phyloP scores from a whole-genome alignment of 108 stramenopile species.

The Aureococcus anophagefferens region DNA sequence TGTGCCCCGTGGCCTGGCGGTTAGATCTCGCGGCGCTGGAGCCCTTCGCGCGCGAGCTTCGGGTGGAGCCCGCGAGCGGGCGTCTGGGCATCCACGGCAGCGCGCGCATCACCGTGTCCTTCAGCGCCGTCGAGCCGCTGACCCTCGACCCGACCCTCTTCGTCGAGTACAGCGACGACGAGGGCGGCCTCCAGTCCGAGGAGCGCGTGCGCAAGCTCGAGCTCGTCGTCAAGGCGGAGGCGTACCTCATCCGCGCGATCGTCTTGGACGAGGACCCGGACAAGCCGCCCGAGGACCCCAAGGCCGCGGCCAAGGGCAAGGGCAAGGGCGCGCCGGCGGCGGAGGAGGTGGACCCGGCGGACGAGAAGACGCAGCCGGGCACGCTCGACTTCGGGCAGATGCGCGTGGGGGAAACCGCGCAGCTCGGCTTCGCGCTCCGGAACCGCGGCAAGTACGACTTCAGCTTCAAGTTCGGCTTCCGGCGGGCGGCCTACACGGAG shows the following conservation, averaged over 20 bases:
- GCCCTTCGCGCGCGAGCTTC: slow-evolving; percentile 11
- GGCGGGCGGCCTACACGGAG: slow-evolving; percentile 12
- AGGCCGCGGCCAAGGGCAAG: no score
- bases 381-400: slow-evolving; percentile 36
- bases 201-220: neutral
- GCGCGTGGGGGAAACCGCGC: slow-evolving; percentile 34
- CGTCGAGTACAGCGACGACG: slow-evolving; percentile 36
- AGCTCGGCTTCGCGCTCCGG: slow-evolving; percentile 26
- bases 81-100: slow-evolving; percentile 21
- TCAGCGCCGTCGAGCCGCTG: slow-evolving; percentile 27
- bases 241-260: slow-evolving; percentile 42
- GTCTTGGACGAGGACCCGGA: slow-evolving; percentile 26
- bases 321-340: neutral
- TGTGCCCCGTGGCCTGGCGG: slow-evolving; percentile 31
- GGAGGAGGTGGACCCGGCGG: neutral
- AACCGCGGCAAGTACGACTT: slow-evolving; percentile 50
- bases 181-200: slow-evolving; percentile 27
- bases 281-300: neutral
- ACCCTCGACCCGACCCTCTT: slow-evolving; percentile 20
- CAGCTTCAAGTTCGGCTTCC: slow-evolving; percentile 25
- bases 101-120: slow-evolving; percentile 22
- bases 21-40: slow-evolving; percentile 24
- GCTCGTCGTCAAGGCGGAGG: slow-evolving; percentile 34
- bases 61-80: slow-evolving; percentile 26
- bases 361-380: slow-evolving; percentile 20